Evolutionary conservation across 192 early-diverging fungal genomes (phyloP), one percentile per base, ranked within the genome.

Genomic region (Coemansia sp.): DNA sequence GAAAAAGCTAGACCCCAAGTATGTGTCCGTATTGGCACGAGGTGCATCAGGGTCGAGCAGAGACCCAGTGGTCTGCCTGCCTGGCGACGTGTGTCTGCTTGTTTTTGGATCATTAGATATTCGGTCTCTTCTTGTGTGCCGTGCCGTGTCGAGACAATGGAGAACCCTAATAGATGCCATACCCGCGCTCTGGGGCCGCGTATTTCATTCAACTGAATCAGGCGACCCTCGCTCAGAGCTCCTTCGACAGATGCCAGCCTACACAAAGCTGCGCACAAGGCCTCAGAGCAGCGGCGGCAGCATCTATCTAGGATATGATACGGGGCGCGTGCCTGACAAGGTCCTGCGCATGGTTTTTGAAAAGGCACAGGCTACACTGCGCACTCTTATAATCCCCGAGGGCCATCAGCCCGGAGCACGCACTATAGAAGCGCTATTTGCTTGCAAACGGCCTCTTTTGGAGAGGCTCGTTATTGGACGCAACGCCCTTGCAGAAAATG

Each of bases 91-190:
- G 23, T 37, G 22, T 3, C 27, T 58, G 2, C 30, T 66, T 37
- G 26, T 58, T 0, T 29, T 73, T 29, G 44, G 35, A 14, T 37
- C 15, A 14, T 36, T 73, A 30, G 63, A 73, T 18, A 40, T 34
- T 19, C 54, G 58, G 8, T 28, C 29, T 9, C 53, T 73, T 18
- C n/a, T 52, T 18, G 36, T 32, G 18, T 65, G 62, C 32, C 62
- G 70, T 24, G 40, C 22, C 5, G 70, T 73, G 24, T 58, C 57
- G n/a, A 27, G 24, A 20, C 54, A 40, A 19, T 73, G 70, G 70
- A 32, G 24, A 32, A 17, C 29, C 17, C 28, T 73, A 11, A 20
- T 73, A 9, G 70, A 73, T 42, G 11, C 22, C 7, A 50, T 35
- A n/a, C 63, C 70, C 1, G 50, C 46, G 8, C 39, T 73, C 9